Percentiles rank a stretch among this genome's conserved stretches.
Evolutionary conservation across 768 basidiomycete species (phyloP).

Genomic region (Pisolithus tinctorius): DNA sequence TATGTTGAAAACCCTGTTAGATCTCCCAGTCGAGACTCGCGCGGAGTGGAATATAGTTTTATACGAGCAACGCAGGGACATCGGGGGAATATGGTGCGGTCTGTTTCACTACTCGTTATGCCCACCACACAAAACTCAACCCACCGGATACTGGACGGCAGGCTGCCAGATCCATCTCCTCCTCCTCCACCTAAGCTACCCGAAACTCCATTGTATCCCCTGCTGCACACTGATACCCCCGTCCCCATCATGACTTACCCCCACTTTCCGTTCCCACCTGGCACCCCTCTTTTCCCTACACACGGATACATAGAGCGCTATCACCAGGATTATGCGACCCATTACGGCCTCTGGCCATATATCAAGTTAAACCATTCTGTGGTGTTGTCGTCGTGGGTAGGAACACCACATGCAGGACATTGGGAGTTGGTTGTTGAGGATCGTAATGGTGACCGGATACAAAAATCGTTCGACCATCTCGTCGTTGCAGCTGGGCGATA

Average conservation of each 20-base stretch:
- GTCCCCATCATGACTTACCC: conserved; percentile 54
- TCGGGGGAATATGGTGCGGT: conserved; percentile 53
- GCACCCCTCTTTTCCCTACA: conserved; percentile 1
- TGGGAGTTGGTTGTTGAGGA: conserved; percentile 38
- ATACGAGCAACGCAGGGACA: conserved; percentile 44
- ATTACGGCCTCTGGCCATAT: conserved; percentile 32
- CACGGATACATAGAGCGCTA: conserved; percentile 42
- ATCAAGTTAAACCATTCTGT: conserved; percentile 41
- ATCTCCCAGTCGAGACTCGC: conserved; percentile 35
- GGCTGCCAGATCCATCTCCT: no score
- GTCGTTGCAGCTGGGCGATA: conserved; percentile 51
- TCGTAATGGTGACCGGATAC: no score
- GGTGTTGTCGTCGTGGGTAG: conserved; percentile 37
- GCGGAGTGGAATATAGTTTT: conserved; percentile 41
- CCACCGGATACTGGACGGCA: no score
- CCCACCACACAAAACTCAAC: no score
- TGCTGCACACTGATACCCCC: conserved; percentile 48
- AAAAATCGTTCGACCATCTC: conserved; percentile 40
- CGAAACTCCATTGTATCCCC: not conserved
- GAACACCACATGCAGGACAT: conserved; percentile 28
- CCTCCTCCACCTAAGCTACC: no score
- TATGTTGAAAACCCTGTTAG: conserved; percentile 42
- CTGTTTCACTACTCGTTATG: no score
- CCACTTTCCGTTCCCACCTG: conserved; percentile 43
- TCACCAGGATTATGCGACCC: not conserved